Base-by-base conservation (phyloP, 2,329 filamentous ascomycete species). In the Gaeumannomyces sp. region DNA sequence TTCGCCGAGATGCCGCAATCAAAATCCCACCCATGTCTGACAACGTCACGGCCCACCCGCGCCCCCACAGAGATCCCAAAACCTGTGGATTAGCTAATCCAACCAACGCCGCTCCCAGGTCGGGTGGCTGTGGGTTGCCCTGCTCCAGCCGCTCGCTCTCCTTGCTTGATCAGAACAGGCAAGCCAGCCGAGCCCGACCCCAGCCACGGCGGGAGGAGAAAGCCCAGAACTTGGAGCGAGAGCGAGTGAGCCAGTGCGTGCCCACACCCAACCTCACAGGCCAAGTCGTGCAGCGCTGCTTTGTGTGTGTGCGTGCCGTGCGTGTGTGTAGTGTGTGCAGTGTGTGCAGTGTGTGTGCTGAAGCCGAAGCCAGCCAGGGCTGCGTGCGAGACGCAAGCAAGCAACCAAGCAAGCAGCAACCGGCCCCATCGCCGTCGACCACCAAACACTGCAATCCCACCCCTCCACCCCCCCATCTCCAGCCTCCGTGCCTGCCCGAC, bases 171-270 rank as follows among this genome's bases (percentile, higher is more conserved):
- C n/a, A 50, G 45, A 50, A 50, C 38, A 50, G 45, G 45, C 45
- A 53, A 53, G 45, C 45, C 22, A 53, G 45, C 45, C 45, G 45
- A 53, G 45, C 45, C 45, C 45, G 45, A 53, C 45, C 45, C 22
- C 45, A 53, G 45, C 45, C 45, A 53, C 45, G 45, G 45, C 45
- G 45, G 45, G 45, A 53, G 45, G 45, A 53, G 45, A 53, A n/a
- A 53, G 45, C 45, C 22, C 45, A 53, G 45, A 45, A 53, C 45
- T 53, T 22, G 8, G 45, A 53, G 45, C 45, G 45, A 53, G 45
- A 53, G 45, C 45, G 45, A 53, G 45, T 10, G 19, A 19, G 45
- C 45, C 45, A 50, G 45, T n/a, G 22, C 45, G 19, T 22, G 45
- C 45, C 45, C 45, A 50, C 45, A 50, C 45, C 45, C 45, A 50